Evolutionary conservation across 148 eudicot species (phyloP).

Genomic region (Dianthus caryophyllus): DNA sequence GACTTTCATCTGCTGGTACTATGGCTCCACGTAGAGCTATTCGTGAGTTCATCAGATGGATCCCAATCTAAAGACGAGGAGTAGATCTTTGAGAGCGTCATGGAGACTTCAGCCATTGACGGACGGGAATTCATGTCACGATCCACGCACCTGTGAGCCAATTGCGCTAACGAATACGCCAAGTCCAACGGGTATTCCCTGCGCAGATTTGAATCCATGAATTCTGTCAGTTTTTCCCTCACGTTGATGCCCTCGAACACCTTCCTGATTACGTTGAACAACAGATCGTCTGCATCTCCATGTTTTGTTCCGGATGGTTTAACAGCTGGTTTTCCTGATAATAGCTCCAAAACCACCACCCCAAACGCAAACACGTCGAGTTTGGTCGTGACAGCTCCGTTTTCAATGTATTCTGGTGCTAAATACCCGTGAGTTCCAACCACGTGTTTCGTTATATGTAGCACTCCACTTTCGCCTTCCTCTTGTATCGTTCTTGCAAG

Average conservation of each 20-base stretch:
- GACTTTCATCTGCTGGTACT: constrained; percentile 12
- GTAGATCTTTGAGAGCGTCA: constrained; percentile 49
- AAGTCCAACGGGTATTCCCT: constrained; percentile 59
- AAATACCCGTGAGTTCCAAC: constrained; percentile 80
- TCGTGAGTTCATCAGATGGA: constrained; percentile 53
- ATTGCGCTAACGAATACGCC: constrained; percentile 65
- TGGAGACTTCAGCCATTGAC: constrained; percentile 42
- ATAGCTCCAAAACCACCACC: constrained; percentile 53
- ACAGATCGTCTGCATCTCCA: constrained; percentile 25
- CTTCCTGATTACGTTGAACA: constrained; percentile 27
- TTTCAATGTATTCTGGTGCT: constrained; percentile 78
- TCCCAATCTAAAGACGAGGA: constrained; percentile 78
- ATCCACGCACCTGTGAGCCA: constrained; percentile 55
- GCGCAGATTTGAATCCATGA: constrained; percentile 49
- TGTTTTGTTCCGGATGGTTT: constrained; percentile 25
- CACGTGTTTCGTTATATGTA: constrained; percentile 61
- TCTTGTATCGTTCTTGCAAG: constrained; percentile 50
- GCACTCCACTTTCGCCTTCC: constrained; percentile 27
- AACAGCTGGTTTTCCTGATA: constrained; percentile 63
- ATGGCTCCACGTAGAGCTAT: constrained; percentile 30
- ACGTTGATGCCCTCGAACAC: constrained; percentile 58
- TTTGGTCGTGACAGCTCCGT: constrained; percentile 64
- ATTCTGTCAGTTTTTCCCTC: constrained; percentile 53
- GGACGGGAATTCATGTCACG: constrained; percentile 54
- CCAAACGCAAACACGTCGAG: constrained; percentile 76